Base-by-base conservation (phyloP, 108 stramenopile species). In the Discostella stelligeroides region DNA sequence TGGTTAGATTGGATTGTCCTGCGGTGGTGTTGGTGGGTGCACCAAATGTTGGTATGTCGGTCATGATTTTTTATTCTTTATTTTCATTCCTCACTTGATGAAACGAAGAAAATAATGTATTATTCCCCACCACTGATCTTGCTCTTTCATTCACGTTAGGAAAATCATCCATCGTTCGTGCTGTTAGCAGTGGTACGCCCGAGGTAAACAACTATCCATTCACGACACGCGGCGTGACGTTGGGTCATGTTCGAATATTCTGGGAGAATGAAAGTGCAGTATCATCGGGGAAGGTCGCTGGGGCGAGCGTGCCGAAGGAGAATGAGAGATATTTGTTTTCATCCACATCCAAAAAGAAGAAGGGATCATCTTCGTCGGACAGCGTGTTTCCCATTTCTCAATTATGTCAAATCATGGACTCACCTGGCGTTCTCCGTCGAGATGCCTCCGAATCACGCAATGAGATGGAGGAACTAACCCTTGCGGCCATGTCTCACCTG, bases 121-220 rank as follows among this genome's bases (percentile, higher is more conserved):
- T n/a, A n/a, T n/a, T n/a, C n/a, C n/a, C n/a, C n/a, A n/a, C n/a
- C n/a, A n/a, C n/a, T n/a, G n/a, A n/a, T n/a, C n/a, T n/a, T n/a
- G n/a, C n/a, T n/a, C n/a, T n/a, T n/a, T n/a, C n/a, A n/a, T n/a
- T n/a, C n/a, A n/a, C n/a, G n/a, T n/a, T n/a, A n/a, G n/a, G n/a
- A n/a, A n/a, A n/a, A n/a, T n/a, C n/a, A n/a, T 87, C 87, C 25
- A 95, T 98, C 38, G 95, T 98, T 2, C 73, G 96, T 48, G 81
- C 72, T 4, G 90, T 98, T 23, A 92, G 91, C 11, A 90, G 92
- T 18, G 97, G 92, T 20, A 96, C 92, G 7, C 98, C 98, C 3
- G 98, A 97, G 80, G 95, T 98, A 0, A 95, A 92, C 86, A 95
- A 96, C 68, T 98, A 98, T 75, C 96, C 97, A 0, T 98, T 98